Percentiles rank a stretch among this genome's conserved stretches.
phyloP scores from a whole-genome alignment of 345 rosid genomes.

The Populus simonii region DNA sequence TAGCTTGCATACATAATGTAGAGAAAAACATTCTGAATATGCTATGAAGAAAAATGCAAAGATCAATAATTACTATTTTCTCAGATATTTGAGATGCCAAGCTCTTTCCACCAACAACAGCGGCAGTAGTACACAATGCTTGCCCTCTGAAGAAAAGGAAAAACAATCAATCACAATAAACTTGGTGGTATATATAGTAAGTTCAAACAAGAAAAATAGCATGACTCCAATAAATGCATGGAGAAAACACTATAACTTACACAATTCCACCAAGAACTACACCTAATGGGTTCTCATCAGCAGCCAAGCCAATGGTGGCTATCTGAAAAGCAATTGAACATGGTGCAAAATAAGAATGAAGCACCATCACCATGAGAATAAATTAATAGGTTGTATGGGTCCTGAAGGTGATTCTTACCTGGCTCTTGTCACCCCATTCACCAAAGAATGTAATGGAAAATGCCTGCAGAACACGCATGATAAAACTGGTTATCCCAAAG shows the following conservation, averaged over 20 bases:
- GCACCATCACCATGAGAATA: background rate
- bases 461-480: conserved; percentile 50
- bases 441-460: conserved; percentile 95
- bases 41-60: background rate
- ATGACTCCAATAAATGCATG: background rate
- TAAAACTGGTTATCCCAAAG: conserved; percentile 12
- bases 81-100: conserved; percentile 96
- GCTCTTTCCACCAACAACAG: conserved; percentile 93
- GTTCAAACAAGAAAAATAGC: background rate
- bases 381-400: background rate
- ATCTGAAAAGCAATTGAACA: conserved; percentile 46
- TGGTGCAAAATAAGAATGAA: conserved; percentile 16
- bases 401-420: conserved; percentile 39
- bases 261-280: conserved; percentile 83
- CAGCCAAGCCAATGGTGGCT: conserved; percentile 94
- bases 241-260: conserved; percentile 38
- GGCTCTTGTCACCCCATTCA: conserved; percentile 98
- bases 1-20: background rate
- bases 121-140: conserved; percentile 85
- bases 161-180: conserved; percentile 10
- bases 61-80: conserved; percentile 49
- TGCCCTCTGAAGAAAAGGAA: conserved; percentile 58
- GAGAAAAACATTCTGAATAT: background rate
- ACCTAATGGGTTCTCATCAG: conserved; percentile 87
- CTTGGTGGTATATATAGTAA: background rate